Base-by-base conservation (phyloP, 208 protist species). In the Novymonas esmeraldas region DNA sequence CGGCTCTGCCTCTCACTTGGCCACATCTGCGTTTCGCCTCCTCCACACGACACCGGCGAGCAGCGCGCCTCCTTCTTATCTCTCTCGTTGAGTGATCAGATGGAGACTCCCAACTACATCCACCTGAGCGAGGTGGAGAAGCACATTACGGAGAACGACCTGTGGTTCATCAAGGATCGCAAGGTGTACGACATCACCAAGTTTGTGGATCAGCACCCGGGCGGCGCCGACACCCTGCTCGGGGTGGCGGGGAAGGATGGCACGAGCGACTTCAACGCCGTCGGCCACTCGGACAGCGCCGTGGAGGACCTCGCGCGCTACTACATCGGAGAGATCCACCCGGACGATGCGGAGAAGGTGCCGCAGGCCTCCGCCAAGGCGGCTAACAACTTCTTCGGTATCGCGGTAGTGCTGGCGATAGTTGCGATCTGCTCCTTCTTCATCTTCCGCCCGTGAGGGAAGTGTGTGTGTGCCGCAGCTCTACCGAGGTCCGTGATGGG, bases 181-280 rank as follows among this genome's bases (percentile, higher is more conserved):
- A 95, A 95, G 65, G 90, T 97, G 10, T 96, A 95, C 59, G 79
- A 94, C 38, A 68, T 97, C 26, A 93, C 84, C 16, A 81, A 82
- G 52, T 98, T 96, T 61, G 77, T 92, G 42, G 82, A 95, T 63
- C 63, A 84, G 54, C 93, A 98, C 75, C 92, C 95, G n/a, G 95
- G 95, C 39, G 92, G 93, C 49, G 74, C 81, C 10, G 92, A 95
- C 65, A 90, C 90, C 1, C 84, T 98, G 11, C 68, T 93, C 9
- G 84, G 85, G 31, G 80, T 92, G 24, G 93, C 82, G 3, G 93
- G 90, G 14, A 87, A 88, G 67, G 92, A 98, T 49, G 89, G 83
- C 33, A 90, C 85, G 26, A 76, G 70, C 28, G 92, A 87, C 38
- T 98, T 98, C 59, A 82, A 96, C 59, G 78, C 72, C 7, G 85